phyloP scores from a whole-genome alignment of 768 basidiomycete genomes.

The Tylopilus sp. region DNA sequence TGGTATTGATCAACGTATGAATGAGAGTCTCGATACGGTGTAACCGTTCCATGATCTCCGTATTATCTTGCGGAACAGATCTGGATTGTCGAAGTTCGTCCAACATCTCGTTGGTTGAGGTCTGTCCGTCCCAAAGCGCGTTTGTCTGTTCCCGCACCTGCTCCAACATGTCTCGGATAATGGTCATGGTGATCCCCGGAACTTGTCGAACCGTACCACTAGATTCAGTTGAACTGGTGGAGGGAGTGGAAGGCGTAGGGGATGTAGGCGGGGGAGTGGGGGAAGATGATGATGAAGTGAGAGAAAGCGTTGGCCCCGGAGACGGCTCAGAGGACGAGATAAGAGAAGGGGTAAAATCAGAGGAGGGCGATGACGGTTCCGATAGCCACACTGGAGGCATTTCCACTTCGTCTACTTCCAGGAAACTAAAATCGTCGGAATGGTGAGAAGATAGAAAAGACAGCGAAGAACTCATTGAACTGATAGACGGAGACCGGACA shows the following conservation, averaged over 20 bases:
- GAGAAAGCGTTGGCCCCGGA: conserved; percentile 37
- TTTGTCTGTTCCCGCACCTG: conserved; percentile 57
- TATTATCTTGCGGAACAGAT: conserved; percentile 36
- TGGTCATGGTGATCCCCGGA: conserved; percentile 36
- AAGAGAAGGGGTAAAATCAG: conserved; percentile 31
- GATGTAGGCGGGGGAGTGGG: conserved; percentile 36
- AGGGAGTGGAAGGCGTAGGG: conserved; percentile 36
- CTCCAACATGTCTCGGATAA: conserved; percentile 52
- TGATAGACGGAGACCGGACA: conserved; percentile 38
- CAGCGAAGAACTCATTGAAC: conserved; percentile 31
- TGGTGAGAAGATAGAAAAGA: conserved; percentile 63
- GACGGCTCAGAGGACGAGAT: conserved; percentile 34
- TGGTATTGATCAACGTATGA: conserved; percentile 5
- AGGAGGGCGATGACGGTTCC: conserved; percentile 25
- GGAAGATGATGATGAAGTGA: conserved; percentile 34
- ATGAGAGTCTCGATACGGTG: conserved; percentile 25
- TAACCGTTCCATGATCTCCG: conserved; percentile 36
- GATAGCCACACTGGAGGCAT: conserved; percentile 38
- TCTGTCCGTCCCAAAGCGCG: conserved; percentile 62
- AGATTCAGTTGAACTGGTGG: conserved; percentile 27
- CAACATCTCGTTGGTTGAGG: conserved; percentile 54
- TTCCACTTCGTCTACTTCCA: conserved; percentile 35
- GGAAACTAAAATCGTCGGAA: conserved; percentile 62
- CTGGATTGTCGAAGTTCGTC: conserved; percentile 56
- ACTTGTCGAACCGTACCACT: conserved; percentile 36